These are phyloP conservation scores for Rutidosis leptorrhynchoides DNA, from an alignment of 129 eudicot species.

Conservation along the genomic window DNA sequence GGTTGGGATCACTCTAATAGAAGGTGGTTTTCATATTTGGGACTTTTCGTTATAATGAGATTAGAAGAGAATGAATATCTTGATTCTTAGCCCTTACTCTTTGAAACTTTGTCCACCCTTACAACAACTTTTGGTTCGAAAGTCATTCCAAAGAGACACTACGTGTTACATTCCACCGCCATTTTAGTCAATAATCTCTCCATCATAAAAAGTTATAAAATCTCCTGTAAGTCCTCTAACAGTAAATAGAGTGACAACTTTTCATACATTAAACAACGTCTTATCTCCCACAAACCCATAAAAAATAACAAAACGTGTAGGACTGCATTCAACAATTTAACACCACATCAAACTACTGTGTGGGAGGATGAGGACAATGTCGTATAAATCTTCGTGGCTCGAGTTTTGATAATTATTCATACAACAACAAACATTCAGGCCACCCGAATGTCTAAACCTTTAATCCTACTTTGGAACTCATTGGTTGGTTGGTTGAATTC, in stretches of 20 bases:
- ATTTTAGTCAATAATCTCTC: not conserved
- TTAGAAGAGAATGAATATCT: not conserved
- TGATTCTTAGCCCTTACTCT: conserved; percentile 18
- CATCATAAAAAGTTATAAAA: conserved; percentile 10
- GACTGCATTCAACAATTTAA: not conserved
- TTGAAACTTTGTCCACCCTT: conserved; percentile 6
- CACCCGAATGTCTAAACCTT: conserved; percentile 9
- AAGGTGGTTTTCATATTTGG: too few relatives aligned
- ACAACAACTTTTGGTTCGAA: not conserved
- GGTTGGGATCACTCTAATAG: too few relatives aligned
- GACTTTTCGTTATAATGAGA: not conserved
- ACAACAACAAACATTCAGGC: conserved; percentile 5
- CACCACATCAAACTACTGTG: conserved; percentile 4
- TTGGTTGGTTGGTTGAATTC: conserved; percentile 6
- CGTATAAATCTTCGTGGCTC: not conserved
- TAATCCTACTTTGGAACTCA: too few relatives aligned
- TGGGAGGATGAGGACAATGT: not conserved
- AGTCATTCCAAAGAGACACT: not conserved
- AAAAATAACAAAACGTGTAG: not conserved
- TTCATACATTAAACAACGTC: conserved; percentile 15
- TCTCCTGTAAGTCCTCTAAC: not conserved
- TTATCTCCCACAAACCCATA: conserved; percentile 35
- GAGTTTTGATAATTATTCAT: not conserved
- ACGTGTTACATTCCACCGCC: not conserved
- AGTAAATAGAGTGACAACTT: not conserved